A percentile compares a stretch with the other conserved stretches of the same genome.
These are phyloP conservation scores for Pseudogymnoascus sp. DNA, from an alignment of 2,329 filamentous ascomycete genomes.

Conservation along the genomic window DNA sequence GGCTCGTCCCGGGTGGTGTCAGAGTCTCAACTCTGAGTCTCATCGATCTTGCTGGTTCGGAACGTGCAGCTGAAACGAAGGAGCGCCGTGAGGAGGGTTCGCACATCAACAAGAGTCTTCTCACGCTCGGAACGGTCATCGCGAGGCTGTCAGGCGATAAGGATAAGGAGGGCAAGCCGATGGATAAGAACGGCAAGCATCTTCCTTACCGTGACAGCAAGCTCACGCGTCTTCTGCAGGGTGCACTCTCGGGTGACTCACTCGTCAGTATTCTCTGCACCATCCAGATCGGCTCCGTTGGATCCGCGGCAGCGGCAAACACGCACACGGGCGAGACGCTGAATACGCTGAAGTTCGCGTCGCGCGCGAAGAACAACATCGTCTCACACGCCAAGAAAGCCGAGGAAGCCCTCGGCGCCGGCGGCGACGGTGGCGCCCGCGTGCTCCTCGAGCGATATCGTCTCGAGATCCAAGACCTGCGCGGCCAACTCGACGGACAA, in stretches of 20 bases:
- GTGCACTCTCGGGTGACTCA: slow-evolving; percentile 84
- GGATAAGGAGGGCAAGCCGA: slow-evolving; percentile 64
- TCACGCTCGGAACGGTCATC: slow-evolving; percentile 93
- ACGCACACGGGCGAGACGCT: slow-evolving; percentile 81
- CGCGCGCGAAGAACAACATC: slow-evolving; percentile 94
- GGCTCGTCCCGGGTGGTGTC: slow-evolving; percentile 74
- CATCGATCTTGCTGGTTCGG: slow-evolving; percentile 93
- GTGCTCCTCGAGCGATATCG: slow-evolving; percentile 88
- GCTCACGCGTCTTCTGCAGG: slow-evolving; percentile 83
- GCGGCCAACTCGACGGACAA: slow-evolving; percentile 73
- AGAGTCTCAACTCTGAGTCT: slow-evolving; percentile 90
- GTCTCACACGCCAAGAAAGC: slow-evolving; percentile 94
- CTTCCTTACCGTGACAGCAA: slow-evolving; percentile 97
- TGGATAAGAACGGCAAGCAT: slow-evolving; percentile 82
- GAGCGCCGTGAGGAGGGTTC: slow-evolving; percentile 89
- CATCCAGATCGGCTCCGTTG: slow-evolving; percentile 75
- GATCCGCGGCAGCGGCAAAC: slow-evolving; percentile 60
- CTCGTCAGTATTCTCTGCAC: slow-evolving; percentile 97
- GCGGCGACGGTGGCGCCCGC: slow-evolving; percentile 76
- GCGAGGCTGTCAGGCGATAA: slow-evolving; percentile 83
- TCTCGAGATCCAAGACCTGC: slow-evolving; percentile 80
- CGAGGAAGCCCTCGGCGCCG: slow-evolving; percentile 73
- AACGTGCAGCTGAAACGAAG: slow-evolving; percentile 91
- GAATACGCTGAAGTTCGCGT: slow-evolving; percentile 95
- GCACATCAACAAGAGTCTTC: slow-evolving; percentile 96